phyloP scores from a whole-genome alignment of 2,329 filamentous ascomycete species.

The Hypomyces rosellus region DNA sequence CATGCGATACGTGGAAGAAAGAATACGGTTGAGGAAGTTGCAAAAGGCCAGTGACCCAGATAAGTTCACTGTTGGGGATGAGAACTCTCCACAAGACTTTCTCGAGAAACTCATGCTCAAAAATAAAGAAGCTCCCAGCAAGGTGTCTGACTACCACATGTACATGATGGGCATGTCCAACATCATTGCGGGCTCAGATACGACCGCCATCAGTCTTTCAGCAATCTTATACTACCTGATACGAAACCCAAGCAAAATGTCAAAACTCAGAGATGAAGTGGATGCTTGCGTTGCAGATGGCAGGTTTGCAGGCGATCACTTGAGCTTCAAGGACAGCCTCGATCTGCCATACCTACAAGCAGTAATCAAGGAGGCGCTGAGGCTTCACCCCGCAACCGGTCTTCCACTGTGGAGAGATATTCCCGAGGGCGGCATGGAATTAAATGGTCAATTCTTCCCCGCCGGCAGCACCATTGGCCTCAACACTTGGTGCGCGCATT shows the following conservation, averaged over 20 bases:
- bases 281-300: slow-evolving; percentile 2
- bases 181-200: slow-evolving; percentile 35
- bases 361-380: slow-evolving; percentile 45
- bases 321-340: slow-evolving; percentile 35
- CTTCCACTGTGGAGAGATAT: slow-evolving; percentile 43
- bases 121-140: slow-evolving; percentile 9
- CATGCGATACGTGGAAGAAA: slow-evolving; percentile 22
- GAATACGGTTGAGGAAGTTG: slow-evolving; percentile 18
- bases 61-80: not conserved
- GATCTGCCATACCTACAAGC: slow-evolving; percentile 47
- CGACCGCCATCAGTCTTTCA: slow-evolving; percentile 42
- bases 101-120: slow-evolving; percentile 12
- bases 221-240: slow-evolving; percentile 39
- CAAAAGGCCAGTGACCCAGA: slow-evolving; percentile 15
- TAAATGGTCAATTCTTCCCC: slow-evolving; percentile 30
- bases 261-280: slow-evolving; percentile 20
- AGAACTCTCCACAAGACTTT: slow-evolving; percentile 9
- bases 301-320: not conserved
- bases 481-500: slow-evolving; percentile 30
- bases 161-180: slow-evolving; percentile 22
- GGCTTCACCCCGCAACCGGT: slow-evolving; percentile 42
- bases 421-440: slow-evolving; percentile 34
- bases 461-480: slow-evolving; percentile 27
- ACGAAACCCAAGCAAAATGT: slow-evolving; percentile 21
- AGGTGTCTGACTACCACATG: slow-evolving; percentile 10